phyloP scores from a whole-genome alignment of 176 grass and related monocot genomes.

The Hordeum marinum region DNA sequence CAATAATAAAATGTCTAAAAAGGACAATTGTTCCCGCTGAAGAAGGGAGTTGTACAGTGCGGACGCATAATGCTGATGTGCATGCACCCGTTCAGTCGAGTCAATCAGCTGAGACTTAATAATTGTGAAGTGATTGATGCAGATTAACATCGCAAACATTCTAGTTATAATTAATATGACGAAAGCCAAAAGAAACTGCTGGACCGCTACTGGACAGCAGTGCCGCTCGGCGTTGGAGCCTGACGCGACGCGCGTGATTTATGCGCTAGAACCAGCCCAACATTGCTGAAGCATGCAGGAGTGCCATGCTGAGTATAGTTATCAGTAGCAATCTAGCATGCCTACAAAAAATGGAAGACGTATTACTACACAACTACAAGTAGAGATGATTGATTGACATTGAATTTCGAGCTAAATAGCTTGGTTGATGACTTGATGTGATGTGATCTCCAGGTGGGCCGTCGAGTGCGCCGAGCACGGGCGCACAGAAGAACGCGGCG shows the following conservation, averaged over 20 bases:
- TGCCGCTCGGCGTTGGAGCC: neutral
- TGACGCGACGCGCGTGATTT: neutral
- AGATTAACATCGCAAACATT: neutral
- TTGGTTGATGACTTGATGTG: neutral
- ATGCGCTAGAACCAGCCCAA: neutral
- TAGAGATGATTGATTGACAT: neutral
- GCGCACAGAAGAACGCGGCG: constrained; percentile 24
- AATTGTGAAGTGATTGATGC: neutral
- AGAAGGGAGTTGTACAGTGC: neutral
- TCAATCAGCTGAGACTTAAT: neutral
- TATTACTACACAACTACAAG: neutral
- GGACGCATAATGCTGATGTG: too few relatives aligned
- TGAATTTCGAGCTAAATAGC: neutral
- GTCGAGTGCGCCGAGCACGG: neutral
- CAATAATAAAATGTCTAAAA: too few relatives aligned
- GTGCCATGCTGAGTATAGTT: neutral
- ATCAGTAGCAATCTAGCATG: neutral
- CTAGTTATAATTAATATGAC: neutral
- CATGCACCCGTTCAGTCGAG: neutral
- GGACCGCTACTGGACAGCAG: neutral
- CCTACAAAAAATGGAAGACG: neutral
- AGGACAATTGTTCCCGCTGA: neutral
- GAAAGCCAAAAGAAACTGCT: neutral
- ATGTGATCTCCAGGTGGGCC: constrained; percentile 24
- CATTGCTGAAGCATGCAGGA: neutral